A percentile compares a stretch with the other conserved stretches of the same genome.
phyloP scores from a whole-genome alignment of 1,139 yeast genomes.

The Yamadazyma atmosphaerica region DNA sequence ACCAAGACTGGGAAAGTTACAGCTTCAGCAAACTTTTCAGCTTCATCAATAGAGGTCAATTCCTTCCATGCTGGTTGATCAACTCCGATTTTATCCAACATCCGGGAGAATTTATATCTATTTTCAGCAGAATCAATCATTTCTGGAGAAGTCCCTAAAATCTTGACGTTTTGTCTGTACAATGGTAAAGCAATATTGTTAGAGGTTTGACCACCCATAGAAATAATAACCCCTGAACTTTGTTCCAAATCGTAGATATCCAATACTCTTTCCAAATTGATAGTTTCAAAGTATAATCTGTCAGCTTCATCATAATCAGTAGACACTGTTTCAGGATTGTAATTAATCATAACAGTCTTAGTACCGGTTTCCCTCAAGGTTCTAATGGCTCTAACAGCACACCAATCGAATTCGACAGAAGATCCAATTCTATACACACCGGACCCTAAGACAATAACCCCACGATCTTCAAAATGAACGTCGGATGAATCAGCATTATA shows the following conservation, averaged over 20 bases:
- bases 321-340: conserved; percentile 97
- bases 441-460: conserved; percentile 87
- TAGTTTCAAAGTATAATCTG: conserved; percentile 93
- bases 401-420: conserved; percentile 94
- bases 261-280: conserved; percentile 90
- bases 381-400: conserved; percentile 94
- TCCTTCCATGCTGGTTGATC: conserved; percentile 99
- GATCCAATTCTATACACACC: conserved; percentile 96
- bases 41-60: conserved; percentile 89
- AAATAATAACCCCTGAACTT: conserved; percentile 88
- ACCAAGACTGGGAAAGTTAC: conserved; percentile 95
- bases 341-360: conserved; percentile 96
- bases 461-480: conserved; percentile 79
- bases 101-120: conserved; percentile 96
- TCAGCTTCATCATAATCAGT: conserved; percentile 99
- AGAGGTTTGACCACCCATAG: conserved; percentile 99
- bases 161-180: conserved; percentile 93
- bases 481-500: conserved; percentile 93
- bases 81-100: conserved; percentile 94
- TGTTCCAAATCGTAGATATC: conserved; percentile 94
- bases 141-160: conserved; percentile 95
- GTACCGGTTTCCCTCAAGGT: conserved; percentile 84
- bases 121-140: conserved; percentile 99
- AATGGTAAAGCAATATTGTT: conserved; percentile 93
- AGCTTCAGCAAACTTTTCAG: conserved; percentile 86